Base-by-base conservation (phyloP, 192 early-diverging fungal species). In the Entophlyctis luteolus region DNA sequence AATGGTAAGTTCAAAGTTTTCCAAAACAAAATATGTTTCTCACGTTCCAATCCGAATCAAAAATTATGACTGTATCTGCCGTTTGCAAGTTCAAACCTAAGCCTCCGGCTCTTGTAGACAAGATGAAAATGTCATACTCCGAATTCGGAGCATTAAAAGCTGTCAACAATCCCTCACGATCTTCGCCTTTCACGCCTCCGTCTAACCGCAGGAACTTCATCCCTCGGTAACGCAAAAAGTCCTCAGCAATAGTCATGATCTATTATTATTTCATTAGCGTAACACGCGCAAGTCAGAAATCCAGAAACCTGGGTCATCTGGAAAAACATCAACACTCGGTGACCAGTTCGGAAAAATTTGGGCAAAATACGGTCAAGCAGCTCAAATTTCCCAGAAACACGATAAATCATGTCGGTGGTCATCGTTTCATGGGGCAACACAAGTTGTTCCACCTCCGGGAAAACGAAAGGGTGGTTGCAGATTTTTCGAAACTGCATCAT, bases 401-500 rank as follows among this genome's bases (percentile, higher is more conserved):
- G 86, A 72, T 77, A 97, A 35, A 99, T 72, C 35, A 86, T 81
- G 20, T 62, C 72, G 36, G 81, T 72, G 28, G 72, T 55, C 18
- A 12, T 14, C 0, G 34, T 16, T 5, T 46, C 20, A 16, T 52
- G 27, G 3, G 91, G 91, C 69, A 94, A 92, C 76, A 99, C 78
- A 23, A 81, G 72, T 31, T 84, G 77, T 68, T 96, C 94, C 0
- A 99, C 94, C 63, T 92, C 90, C 49, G 90, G 88, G 82, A 93
- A 98, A 16, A 97, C 94, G 75, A 90, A 99, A 48, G 97, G 97
- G 77, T 99, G 97, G 78, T 98, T 99, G 75, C 92, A 94, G 67
- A 99, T 91, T 75, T 98, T 98, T 35, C 95, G 87, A 50, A 99
- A 86, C 74, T 99, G 94, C 97, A 99, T 96, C 49, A 99, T 89